Evolutionary conservation across 192 early-diverging fungal genomes (phyloP).

Genomic region (Mycoemilia scoparia): DNA sequence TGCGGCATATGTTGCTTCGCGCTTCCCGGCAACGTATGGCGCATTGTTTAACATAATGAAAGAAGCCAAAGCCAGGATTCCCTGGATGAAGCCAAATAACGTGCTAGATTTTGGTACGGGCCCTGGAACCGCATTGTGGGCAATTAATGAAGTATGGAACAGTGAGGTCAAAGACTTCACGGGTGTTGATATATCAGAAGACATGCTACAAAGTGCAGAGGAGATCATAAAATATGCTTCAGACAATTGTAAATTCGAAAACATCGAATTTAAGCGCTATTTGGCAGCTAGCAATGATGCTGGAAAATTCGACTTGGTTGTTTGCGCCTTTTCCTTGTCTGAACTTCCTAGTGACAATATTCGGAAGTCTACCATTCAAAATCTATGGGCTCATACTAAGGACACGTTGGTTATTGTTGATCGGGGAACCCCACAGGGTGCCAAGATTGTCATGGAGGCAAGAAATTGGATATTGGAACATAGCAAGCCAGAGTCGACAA

Average conservation of each 20-base stretch:
- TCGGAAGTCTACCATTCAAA: constrained; percentile 42
- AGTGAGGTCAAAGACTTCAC: constrained; percentile 20
- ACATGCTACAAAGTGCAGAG: constrained; percentile 56
- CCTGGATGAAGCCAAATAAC: constrained; percentile 34
- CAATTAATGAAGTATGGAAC: constrained; percentile 37
- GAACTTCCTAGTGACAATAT: constrained; percentile 51
- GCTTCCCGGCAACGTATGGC: constrained; percentile 43
- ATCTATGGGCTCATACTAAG: constrained; percentile 59
- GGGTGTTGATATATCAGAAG: constrained; percentile 59
- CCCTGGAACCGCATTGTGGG: constrained; percentile 71
- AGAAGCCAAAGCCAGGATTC: constrained; percentile 43
- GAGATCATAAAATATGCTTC: constrained; percentile 11
- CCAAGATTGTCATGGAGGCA: constrained; percentile 43
- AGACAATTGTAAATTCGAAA: background rate
- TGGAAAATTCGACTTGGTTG: constrained; percentile 42
- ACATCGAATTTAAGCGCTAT: constrained; percentile 40
- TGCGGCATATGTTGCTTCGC: constrained; percentile 47
- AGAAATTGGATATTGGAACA: constrained; percentile 45
- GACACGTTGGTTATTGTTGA: constrained; percentile 72
- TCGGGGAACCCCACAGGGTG: constrained; percentile 56
- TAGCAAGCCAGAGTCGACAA: no score
- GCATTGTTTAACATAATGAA: constrained; percentile 44
- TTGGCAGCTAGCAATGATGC: constrained; percentile 28
- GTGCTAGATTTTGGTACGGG: constrained; percentile 72
- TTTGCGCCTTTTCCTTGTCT: constrained; percentile 50